These are phyloP conservation scores for Colletotrichum ledebouriae DNA, from an alignment of 2,329 filamentous ascomycete species.

Conservation along the genomic window DNA sequence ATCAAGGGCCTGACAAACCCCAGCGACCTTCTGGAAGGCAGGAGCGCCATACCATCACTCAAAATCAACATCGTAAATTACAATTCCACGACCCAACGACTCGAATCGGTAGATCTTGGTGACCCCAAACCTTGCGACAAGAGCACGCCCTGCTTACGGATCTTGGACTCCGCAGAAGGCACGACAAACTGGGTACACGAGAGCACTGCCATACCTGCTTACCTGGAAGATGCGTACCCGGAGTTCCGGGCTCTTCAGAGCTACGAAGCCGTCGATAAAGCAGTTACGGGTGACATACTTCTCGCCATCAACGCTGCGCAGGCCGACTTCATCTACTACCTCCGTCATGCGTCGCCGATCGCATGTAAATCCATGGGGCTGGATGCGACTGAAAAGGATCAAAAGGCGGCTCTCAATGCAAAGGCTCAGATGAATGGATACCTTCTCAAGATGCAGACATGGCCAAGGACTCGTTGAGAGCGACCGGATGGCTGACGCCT, in stretches of 20 bases:
- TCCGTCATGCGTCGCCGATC: constrained; percentile 41
- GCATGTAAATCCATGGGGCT: constrained; percentile 33
- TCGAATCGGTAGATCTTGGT: constrained; percentile 29
- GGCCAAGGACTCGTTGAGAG: constrained; percentile 29
- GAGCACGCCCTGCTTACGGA: constrained; percentile 43
- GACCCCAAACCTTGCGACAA: constrained; percentile 44
- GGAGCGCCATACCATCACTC: constrained; percentile 37
- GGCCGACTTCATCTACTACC: constrained; percentile 36
- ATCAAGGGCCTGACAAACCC: constrained; percentile 44
- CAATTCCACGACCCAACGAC: not conserved
- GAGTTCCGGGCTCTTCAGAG: constrained; percentile 14
- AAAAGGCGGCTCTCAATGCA: constrained; percentile 35
- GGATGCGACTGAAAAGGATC: constrained; percentile 42
- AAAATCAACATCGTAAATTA: constrained; percentile 36
- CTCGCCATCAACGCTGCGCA: constrained; percentile 33
- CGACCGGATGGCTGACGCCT: constrained; percentile 45
- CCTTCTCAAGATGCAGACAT: constrained; percentile 40
- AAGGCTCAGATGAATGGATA: constrained; percentile 29
- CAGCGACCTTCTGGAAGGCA: constrained; percentile 37
- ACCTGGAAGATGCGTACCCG: constrained; percentile 43
- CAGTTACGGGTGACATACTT: constrained; percentile 41
- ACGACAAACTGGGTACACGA: constrained; percentile 43
- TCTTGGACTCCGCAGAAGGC: constrained; percentile 33
- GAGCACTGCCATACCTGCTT: constrained; percentile 42
- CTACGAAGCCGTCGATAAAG: constrained; percentile 11